Conservation (phyloP, 2,329 filamentous ascomycete genomes). For the Botrytis porri region DNA sequence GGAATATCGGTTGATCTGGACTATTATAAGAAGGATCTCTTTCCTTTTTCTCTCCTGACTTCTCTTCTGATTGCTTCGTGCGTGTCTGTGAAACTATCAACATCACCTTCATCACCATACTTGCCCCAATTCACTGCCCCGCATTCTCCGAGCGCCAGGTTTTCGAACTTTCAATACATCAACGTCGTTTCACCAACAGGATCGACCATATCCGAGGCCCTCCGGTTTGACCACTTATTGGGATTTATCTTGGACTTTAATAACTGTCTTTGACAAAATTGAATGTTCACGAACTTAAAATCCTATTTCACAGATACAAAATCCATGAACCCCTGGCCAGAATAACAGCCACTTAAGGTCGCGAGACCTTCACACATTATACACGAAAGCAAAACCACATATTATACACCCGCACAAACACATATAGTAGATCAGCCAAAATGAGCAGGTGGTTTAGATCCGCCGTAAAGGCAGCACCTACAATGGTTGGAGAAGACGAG, state of each 20-base stretch:
- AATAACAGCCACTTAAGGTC: not conserved
- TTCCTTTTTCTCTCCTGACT: not conserved
- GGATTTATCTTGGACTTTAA: not conserved
- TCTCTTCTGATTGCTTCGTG: not conserved
- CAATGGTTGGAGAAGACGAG: constrained; percentile 43
- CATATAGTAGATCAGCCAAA: constrained; percentile 20
- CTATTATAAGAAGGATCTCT: not conserved
- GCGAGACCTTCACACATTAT: not conserved
- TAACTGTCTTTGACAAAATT: not conserved
- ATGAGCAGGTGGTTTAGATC: constrained; percentile 38
- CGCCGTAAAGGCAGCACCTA: constrained; percentile 26
- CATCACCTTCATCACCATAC: not conserved
- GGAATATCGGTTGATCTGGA: too few species aligned
- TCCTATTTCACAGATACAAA: not conserved
- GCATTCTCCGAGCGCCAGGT: not conserved
- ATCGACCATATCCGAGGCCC: not conserved
- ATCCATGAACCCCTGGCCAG: not conserved
- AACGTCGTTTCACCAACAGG: constrained; percentile 8
- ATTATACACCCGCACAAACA: not conserved
- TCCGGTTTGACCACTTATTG: not conserved
- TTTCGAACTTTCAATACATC: not conserved
- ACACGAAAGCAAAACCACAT: not conserved
- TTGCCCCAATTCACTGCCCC: not conserved
- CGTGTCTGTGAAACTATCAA: not conserved
- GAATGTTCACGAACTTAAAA: not conserved